phyloP scores from a whole-genome alignment of 305 asterid genomes.

The Solanum hybrid region DNA sequence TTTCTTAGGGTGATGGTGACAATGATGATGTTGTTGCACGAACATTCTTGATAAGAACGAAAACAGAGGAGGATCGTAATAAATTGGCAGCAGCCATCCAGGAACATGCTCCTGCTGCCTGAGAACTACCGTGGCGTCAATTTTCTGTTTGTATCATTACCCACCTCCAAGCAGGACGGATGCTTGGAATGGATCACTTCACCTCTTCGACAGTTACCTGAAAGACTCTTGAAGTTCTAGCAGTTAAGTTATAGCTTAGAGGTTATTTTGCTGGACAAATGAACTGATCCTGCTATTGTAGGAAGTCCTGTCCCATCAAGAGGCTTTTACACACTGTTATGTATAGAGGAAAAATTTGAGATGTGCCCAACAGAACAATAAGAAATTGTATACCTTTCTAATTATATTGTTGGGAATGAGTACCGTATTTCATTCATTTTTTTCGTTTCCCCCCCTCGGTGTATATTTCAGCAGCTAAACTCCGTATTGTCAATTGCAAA shows the following conservation, averaged over 20 bases:
- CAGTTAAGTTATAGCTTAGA: background rate
- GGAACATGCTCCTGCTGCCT: slow-evolving; percentile 68
- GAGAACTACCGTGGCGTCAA: slow-evolving; percentile 11
- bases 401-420: background rate
- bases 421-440: background rate
- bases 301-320: background rate
- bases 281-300: background rate
- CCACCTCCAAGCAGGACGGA: background rate
- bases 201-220: background rate
- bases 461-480: background rate
- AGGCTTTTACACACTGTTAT: slow-evolving; percentile 1
- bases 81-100: slow-evolving; percentile 39
- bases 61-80: slow-evolving; percentile 42
- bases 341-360: background rate
- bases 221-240: background rate
- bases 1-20: slow-evolving; percentile 56
- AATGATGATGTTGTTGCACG: slow-evolving; percentile 52
- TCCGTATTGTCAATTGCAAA: background rate
- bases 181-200: slow-evolving; percentile 7
- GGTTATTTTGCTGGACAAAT: background rate
- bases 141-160: slow-evolving; percentile 12
- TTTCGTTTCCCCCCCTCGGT: too few relatives aligned
- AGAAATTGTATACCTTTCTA: background rate
- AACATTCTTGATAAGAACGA: slow-evolving; percentile 73
- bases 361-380: background rate